Evolutionary conservation across 2,329 filamentous ascomycete species (phyloP).

Genomic region (Calonectria crousiana): DNA sequence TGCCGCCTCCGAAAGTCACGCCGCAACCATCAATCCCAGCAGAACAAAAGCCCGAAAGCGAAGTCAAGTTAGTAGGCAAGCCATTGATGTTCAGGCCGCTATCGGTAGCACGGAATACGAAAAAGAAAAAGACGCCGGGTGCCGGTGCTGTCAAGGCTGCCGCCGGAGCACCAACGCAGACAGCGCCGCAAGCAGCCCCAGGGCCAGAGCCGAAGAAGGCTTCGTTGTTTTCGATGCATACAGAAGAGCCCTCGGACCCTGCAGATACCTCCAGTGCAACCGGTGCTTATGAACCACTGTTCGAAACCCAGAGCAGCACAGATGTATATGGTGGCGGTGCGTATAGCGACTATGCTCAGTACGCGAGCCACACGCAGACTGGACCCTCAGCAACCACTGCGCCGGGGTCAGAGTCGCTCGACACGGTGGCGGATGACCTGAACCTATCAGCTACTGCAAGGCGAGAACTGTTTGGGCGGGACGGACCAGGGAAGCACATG

Average conservation of each 20-base stretch:
- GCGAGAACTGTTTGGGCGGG: conserved; percentile 87
- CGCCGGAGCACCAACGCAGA: conserved; percentile 21
- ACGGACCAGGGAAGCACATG: conserved; percentile 52
- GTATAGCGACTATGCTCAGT: conserved; percentile 50
- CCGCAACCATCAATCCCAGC: conserved; percentile 64
- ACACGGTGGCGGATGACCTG: conserved; percentile 79
- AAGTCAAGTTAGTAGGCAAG: conserved; percentile 80
- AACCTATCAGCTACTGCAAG: conserved; percentile 82
- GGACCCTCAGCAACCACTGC: conserved; percentile 46
- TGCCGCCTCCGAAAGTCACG: conserved; percentile 57
- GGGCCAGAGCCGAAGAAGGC: conserved; percentile 61
- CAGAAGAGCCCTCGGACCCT: conserved; percentile 51
- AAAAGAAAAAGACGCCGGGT: conserved; percentile 68
- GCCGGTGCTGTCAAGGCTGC: conserved; percentile 29
- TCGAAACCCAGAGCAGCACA: conserved; percentile 50
- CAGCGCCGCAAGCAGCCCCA: conserved; percentile 32
- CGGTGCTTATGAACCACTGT: conserved; percentile 65
- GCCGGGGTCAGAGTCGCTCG: conserved; percentile 67
- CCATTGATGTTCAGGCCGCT: conserved; percentile 90
- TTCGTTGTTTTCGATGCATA: conserved; percentile 77
- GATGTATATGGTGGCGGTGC: conserved; percentile 35
- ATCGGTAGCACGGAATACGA: conserved; percentile 83
- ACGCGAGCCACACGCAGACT: conserved; percentile 44
- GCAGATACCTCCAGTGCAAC: conserved; percentile 33
- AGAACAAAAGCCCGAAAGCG: conserved; percentile 69